Evolutionary conservation across 345 rosid species (phyloP).

Genomic region (Psidium guajava): DNA sequence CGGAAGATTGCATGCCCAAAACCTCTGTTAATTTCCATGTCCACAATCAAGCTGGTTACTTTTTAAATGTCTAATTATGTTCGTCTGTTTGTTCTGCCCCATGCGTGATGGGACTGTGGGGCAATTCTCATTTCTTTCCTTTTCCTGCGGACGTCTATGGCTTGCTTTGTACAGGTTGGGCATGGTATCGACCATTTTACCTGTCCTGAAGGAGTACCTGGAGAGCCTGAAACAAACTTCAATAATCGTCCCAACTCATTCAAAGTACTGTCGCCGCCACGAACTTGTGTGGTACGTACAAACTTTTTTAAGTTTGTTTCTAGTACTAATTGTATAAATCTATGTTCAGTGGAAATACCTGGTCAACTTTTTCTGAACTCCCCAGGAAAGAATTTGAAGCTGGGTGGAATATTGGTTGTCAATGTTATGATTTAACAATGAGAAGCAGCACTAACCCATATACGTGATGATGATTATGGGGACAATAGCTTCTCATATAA

Average conservation of each 20-base stretch:
- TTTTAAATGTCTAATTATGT: neutral
- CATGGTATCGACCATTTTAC: slow-evolving; percentile 66
- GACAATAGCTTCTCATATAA: neutral
- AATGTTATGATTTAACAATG: neutral
- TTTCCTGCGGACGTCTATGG: neutral
- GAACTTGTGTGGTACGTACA: slow-evolving; percentile 48
- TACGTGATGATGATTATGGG: neutral
- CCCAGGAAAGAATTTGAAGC: neutral
- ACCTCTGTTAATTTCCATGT: neutral
- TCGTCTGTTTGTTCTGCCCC: neutral
- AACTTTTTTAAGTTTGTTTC: neutral
- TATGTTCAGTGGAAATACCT: neutral
- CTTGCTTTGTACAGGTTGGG: slow-evolving; percentile 37
- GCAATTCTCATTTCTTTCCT: neutral
- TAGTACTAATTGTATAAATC: neutral
- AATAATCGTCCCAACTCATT: slow-evolving; percentile 73
- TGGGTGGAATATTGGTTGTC: neutral
- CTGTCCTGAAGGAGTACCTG: slow-evolving; percentile 65
- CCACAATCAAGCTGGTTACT: neutral
- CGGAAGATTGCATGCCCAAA: neutral
- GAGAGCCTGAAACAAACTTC: slow-evolving; percentile 71
- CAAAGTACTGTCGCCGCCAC: slow-evolving; percentile 54
- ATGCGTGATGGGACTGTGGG: neutral
- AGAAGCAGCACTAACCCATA: neutral
- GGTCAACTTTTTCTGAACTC: neutral